Evolutionary conservation across 2,329 filamentous ascomycete genomes (phyloP).

Genomic region (Ophiocordyceps robertsii): DNA sequence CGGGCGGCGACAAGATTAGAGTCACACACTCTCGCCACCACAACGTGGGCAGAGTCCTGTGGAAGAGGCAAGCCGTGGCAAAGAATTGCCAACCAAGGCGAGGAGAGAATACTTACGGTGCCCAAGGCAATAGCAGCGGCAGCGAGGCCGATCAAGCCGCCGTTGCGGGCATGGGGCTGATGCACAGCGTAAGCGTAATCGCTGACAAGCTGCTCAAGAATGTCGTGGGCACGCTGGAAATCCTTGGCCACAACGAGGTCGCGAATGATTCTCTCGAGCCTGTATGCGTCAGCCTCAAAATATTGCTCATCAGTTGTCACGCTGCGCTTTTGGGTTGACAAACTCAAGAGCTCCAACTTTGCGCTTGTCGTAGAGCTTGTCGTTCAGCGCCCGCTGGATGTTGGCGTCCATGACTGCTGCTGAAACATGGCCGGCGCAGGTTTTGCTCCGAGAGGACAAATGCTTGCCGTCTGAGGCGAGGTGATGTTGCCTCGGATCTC

Average conservation of each 20-base stretch:
- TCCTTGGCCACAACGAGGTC: slow-evolving; percentile 68
- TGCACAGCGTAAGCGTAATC: slow-evolving; percentile 97
- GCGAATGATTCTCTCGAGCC: slow-evolving; percentile 81
- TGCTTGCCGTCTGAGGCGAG: not conserved
- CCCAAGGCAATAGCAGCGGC: slow-evolving; percentile 93
- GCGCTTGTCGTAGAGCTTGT: slow-evolving; percentile 97
- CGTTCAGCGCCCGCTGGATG: slow-evolving; percentile 83
- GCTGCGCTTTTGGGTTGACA: slow-evolving; percentile 18
- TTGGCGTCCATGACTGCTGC: slow-evolving; percentile 60
- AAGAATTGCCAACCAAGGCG: not conserved
- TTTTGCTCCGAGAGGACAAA: not conserved
- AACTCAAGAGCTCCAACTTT: slow-evolving; percentile 96
- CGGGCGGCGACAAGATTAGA: no score
- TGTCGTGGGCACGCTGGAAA: slow-evolving; percentile 66
- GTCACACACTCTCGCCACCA: no score
- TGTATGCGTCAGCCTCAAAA: slow-evolving; percentile 20
- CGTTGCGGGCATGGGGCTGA: slow-evolving; percentile 91
- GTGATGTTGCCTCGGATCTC: no score
- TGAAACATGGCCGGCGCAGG: slow-evolving; percentile 4
- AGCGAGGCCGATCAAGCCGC: slow-evolving; percentile 86
- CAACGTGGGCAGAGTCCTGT: no score
- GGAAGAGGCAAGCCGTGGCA: no score
- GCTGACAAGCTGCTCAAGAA: slow-evolving; percentile 92
- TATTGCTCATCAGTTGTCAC: no score
- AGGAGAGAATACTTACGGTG: slow-evolving; percentile 45